Conservation (phyloP, 306 rosid species). For the Medicago ruthenica region DNA sequence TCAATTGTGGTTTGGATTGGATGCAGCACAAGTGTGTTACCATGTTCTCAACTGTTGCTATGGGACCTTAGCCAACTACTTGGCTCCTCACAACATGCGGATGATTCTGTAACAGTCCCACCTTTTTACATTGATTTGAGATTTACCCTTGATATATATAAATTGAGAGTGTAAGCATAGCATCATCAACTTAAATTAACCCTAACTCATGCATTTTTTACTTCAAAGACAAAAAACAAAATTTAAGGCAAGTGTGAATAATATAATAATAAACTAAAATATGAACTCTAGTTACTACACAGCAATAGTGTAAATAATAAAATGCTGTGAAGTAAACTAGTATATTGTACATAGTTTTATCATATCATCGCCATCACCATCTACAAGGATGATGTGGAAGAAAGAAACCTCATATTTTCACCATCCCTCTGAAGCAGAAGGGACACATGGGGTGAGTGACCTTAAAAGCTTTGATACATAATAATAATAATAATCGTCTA, state of each 20-base stretch:
- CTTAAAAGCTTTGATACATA: slow-evolving; percentile 20
- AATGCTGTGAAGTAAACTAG: slow-evolving; percentile 44
- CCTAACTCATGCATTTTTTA: not conserved
- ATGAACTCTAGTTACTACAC: slow-evolving; percentile 39
- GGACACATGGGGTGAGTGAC: slow-evolving; percentile 1
- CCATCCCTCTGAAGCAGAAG: slow-evolving; percentile 42
- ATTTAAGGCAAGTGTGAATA: not conserved
- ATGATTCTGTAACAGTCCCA: slow-evolving; percentile 36
- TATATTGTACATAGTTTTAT: slow-evolving; percentile 49
- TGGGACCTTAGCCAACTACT: slow-evolving; percentile 46
- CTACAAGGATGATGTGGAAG: slow-evolving; percentile 38
- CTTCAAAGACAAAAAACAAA: not conserved
- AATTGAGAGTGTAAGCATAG: not conserved
- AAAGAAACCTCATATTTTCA: slow-evolving; percentile 35
- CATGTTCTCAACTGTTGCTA: not conserved
- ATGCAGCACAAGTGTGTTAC: not conserved
- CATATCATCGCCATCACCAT: slow-evolving; percentile 28
- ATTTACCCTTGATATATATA: not conserved
- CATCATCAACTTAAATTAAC: slow-evolving; percentile 9
- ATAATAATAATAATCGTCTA: no score
- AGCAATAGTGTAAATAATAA: slow-evolving; percentile 43
- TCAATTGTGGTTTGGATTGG: slow-evolving; percentile 9
- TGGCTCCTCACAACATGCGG: slow-evolving; percentile 46
- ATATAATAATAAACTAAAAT: not conserved
- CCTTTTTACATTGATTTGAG: not conserved